Evolutionary conservation across 2,329 filamentous ascomycete genomes (phyloP).

Genomic region (Colletotrichum ledebouriae): DNA sequence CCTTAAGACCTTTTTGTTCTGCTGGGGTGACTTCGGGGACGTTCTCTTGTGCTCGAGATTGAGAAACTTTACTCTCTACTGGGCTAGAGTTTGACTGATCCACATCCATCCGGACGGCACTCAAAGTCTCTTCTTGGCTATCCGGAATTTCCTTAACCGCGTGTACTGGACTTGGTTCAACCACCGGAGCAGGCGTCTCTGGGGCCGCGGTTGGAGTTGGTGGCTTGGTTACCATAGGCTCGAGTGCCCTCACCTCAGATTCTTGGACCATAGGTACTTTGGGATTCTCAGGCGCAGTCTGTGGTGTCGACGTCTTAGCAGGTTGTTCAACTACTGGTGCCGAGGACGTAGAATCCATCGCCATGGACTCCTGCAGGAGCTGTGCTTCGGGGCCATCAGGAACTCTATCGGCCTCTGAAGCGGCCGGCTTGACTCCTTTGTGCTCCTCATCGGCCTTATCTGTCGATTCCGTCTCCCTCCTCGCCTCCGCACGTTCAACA

Average conservation of each 20-base stretch:
- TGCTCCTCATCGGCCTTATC: conserved; percentile 47
- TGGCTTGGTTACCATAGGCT: background rate
- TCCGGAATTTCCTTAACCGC: conserved; percentile 51
- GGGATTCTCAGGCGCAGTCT: background rate
- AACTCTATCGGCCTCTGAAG: conserved; percentile 41
- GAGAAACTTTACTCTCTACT: conserved; percentile 39
- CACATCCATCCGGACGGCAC: conserved; percentile 52
- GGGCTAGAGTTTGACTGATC: conserved; percentile 45
- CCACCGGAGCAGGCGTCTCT: background rate
- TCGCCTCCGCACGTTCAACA: conserved; percentile 59
- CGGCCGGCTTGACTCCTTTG: conserved; percentile 27
- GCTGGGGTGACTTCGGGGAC: conserved; percentile 1
- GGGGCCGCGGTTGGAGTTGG: background rate
- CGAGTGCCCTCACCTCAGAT: background rate
- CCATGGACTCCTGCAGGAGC: conserved; percentile 58
- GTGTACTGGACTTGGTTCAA: conserved; percentile 3
- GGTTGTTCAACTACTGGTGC: conserved; percentile 38
- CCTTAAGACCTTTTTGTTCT: conserved; percentile 35
- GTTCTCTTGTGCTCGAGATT: conserved; percentile 14
- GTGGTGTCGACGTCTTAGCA: conserved; percentile 31
- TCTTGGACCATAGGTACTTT: conserved; percentile 3
- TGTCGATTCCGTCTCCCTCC: conserved; percentile 52
- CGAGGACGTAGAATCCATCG: conserved; percentile 27
- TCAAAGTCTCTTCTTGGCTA: conserved; percentile 51
- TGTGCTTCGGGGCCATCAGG: conserved; percentile 58